Base-by-base conservation (phyloP, 2,329 filamentous ascomycete species). In the Arthrobotrys sinensis region DNA sequence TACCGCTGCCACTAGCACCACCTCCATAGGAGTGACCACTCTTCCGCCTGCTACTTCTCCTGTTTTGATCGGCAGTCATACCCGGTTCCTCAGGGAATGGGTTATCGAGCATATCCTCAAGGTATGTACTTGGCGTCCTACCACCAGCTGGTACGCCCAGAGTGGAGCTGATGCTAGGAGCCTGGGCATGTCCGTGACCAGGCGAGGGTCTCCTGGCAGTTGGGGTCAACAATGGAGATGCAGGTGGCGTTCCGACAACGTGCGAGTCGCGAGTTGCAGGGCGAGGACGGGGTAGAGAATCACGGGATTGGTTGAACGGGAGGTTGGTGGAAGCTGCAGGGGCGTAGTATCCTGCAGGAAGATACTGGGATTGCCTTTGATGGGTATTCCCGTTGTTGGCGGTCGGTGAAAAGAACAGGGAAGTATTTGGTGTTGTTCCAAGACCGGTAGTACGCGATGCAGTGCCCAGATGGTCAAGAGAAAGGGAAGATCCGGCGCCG, bases 391-490 rank as follows among this genome's bases (percentile, higher is more conserved):
- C 86, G 6, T 89, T 86, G 45, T 89, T 90, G 0, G 94, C 94
- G 0, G 96, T 98, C 0, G 96, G 96, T 6, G 94, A 97, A 87
- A 97, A 99, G 88, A 99, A 99, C 14, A 98, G 87, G 79, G 91
- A 93, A 43, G 90, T 90, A 82, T 89, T 92, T 10, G 87, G 89
- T 28, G 88, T 89, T 63, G 81, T 79, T 80, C 76, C 68, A 80
- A 82, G 73, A 86, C 83, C 82, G 14, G 55, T 60, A 82, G 83
- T 82, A 83, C 83, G 83, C 84, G 82, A 82, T 28, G 16, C 55
- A 84, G 81, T 81, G 79, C 82, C 83, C 21, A 88, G 82, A 63
- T 88, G 87, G 73, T 90, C 88, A 60, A 90, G 85, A 11, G 87
- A 89, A 83, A 90, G 86, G 79, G 85, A 87, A 32, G 83, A 83